Base-by-base conservation (phyloP, 2,329 filamentous ascomycete species). In the Helminthosporium solani region DNA sequence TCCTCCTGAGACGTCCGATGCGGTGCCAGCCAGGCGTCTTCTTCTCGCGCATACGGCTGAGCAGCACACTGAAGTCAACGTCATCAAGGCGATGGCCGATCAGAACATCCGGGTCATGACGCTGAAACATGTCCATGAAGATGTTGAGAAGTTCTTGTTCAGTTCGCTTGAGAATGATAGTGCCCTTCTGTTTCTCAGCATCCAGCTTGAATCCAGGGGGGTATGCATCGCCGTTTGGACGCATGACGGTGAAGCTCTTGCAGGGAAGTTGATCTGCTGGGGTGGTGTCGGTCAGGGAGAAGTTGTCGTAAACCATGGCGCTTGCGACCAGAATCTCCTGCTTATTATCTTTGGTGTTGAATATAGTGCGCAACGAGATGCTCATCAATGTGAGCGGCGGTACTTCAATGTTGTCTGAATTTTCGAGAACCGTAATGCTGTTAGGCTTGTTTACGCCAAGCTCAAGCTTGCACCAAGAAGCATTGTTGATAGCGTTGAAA, bases 331-430 rank as follows among this genome's bases (percentile, higher is more conserved):
- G 75, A 38, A 99, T 91, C 70, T 99, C 94, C 65, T 96, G 92
- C 73, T 95, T 97, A 74, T 97, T 99, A 44, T 90, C 88, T 66
- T 90, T 92, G 30, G 84, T 79, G 59, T 97, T 96, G 71, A 95
- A 88, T 6, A 85, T 83, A 1, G 91, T 97, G 42, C 94, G 84
- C 63, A 99, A 78, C 7, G 90, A 84, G 52, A 99, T 75, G 70
- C 90, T 96, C 92, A 99, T 96, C n/a, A 99, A 73, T 1, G 91
- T 97, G 63, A 99, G 75, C 7, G 90, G 89, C 18, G 94, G 94
- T 1, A 85, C 82, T 40, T 96, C 90, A 28, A 91, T 69, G 51
- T 84, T 89, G 52, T 96, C 90, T 0, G 85, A 83, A 40, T 96
- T 90, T 52, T 78, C 85, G 41, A 94, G 68, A 3, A 84, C 78